These are phyloP conservation scores for Zasmidium cellare DNA, from an alignment of 2,329 filamentous ascomycete genomes.

Conservation along the genomic window DNA sequence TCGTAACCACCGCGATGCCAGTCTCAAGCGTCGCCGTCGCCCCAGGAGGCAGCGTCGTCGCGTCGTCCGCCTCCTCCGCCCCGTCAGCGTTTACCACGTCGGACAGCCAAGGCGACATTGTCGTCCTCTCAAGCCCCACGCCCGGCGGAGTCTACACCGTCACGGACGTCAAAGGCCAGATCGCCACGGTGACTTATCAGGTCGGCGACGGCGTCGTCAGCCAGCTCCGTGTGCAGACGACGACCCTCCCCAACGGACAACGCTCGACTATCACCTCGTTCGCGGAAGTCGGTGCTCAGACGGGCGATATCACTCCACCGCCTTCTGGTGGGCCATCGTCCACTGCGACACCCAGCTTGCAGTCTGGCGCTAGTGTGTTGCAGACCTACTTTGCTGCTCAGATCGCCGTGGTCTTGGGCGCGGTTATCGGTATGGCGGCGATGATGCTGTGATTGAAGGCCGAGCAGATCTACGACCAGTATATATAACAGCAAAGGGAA, in stretches of 20 bases:
- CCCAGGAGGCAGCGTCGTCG: slow-evolving; percentile 38
- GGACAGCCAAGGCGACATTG: slow-evolving; percentile 40
- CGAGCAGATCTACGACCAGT: too few relatives aligned
- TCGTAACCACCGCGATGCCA: slow-evolving; percentile 39
- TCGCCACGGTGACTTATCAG: slow-evolving; percentile 49
- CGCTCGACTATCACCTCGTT: slow-evolving; percentile 46
- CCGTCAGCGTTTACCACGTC: slow-evolving; percentile 40
- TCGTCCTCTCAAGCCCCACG: slow-evolving; percentile 35
- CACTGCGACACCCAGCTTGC: slow-evolving; percentile 37
- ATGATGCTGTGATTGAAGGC: slow-evolving; percentile 30
- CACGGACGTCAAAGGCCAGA: slow-evolving; percentile 42
- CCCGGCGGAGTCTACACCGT: slow-evolving; percentile 44
- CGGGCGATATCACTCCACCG: slow-evolving; percentile 17
- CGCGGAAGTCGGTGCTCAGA: slow-evolving; percentile 39
- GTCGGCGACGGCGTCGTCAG: slow-evolving; percentile 44
- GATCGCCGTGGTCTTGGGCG: slow-evolving; percentile 34
- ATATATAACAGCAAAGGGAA: neutral
- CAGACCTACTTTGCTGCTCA: slow-evolving; percentile 29
- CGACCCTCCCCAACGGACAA: slow-evolving; percentile 35
- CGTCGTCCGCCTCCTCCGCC: slow-evolving; percentile 40
- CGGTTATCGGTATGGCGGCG: slow-evolving; percentile 35
- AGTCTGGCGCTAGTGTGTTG: slow-evolving; percentile 37
- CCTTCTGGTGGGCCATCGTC: slow-evolving; percentile 7
- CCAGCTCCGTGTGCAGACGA: slow-evolving; percentile 40
- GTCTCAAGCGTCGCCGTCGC: slow-evolving; percentile 40